phyloP scores from a whole-genome alignment of 345 rosid species.

The Populus tremula region DNA sequence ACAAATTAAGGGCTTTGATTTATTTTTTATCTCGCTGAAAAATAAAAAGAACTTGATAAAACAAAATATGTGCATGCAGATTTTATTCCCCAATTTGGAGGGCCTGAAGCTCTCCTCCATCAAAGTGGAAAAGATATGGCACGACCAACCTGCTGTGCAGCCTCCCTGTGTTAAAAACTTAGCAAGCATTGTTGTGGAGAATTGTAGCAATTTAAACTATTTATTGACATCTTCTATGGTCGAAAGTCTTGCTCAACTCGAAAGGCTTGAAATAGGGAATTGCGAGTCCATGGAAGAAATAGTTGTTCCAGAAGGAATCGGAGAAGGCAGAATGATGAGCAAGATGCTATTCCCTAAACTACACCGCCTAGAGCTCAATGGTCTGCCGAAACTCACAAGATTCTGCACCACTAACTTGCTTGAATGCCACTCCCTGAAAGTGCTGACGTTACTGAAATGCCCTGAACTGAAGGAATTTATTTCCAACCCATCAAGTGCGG shows the following conservation, averaged over 20 bases:
- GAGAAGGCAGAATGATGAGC: background rate
- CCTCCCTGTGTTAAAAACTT: background rate
- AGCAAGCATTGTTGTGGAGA: background rate
- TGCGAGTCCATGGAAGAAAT: background rate
- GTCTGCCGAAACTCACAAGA: background rate
- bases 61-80: background rate
- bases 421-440: slow-evolving; percentile 3
- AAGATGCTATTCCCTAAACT: slow-evolving; percentile 13
- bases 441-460: background rate
- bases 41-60: background rate
- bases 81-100: slow-evolving; percentile 3
- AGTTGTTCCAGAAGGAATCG: background rate
- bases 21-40: background rate
- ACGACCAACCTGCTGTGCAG: background rate
- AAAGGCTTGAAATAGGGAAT: background rate
- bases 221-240: slow-evolving; percentile 6
- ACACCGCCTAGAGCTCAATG: background rate
- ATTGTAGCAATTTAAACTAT: slow-evolving; percentile 6
- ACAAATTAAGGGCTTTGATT: too few species aligned
- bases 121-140: slow-evolving; percentile 5
- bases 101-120: background rate
- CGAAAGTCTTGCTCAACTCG: slow-evolving; percentile 1
- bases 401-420: background rate
- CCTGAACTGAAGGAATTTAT: background rate
- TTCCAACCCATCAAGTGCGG: background rate